These are phyloP conservation scores for Nepenthes gracilis DNA, from an alignment of 148 eudicot genomes.

Conservation along the genomic window DNA sequence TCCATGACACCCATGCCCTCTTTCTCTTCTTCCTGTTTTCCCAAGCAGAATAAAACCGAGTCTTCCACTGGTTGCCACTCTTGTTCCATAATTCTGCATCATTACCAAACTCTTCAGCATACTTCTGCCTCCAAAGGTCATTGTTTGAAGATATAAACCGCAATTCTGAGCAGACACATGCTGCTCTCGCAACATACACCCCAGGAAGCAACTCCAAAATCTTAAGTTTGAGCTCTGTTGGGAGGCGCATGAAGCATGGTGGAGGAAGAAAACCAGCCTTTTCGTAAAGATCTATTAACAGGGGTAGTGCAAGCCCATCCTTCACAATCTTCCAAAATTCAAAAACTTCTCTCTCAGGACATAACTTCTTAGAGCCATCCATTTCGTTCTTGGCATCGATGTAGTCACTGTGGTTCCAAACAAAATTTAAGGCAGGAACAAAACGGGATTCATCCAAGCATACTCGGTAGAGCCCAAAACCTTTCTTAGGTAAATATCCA, in stretches of 20 bases:
- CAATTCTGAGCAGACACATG: slow-evolving; percentile 56
- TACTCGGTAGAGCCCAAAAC: slow-evolving; percentile 28
- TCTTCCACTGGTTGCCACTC: slow-evolving; percentile 39
- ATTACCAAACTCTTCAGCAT: slow-evolving; percentile 47
- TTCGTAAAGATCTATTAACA: slow-evolving; percentile 71
- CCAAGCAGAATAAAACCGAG: slow-evolving; percentile 39
- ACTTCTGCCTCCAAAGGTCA: slow-evolving; percentile 68
- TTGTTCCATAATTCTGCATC: slow-evolving; percentile 13
- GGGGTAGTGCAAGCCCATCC: slow-evolving; percentile 69
- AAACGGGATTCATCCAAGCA: slow-evolving; percentile 46
- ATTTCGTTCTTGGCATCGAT: slow-evolving; percentile 8
- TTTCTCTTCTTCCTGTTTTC: slow-evolving; percentile 34
- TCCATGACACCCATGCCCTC: slow-evolving; percentile 7
- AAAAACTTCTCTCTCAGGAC: slow-evolving; percentile 51
- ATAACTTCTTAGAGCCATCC: slow-evolving; percentile 5
- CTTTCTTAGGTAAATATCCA: slow-evolving; percentile 42
- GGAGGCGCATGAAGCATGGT: slow-evolving; percentile 63
- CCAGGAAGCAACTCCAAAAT: slow-evolving; percentile 63
- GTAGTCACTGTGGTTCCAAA: slow-evolving; percentile 47
- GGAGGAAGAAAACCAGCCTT: slow-evolving; percentile 52
- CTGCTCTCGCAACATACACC: slow-evolving; percentile 42
- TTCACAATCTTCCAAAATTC: slow-evolving; percentile 76
- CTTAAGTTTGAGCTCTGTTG: slow-evolving; percentile 70
- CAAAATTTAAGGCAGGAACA: slow-evolving; percentile 37
- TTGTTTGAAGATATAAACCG: slow-evolving; percentile 42